phyloP scores from a whole-genome alignment of 1,284 basidiomycete species.

The Heterobasidion parviporum region DNA sequence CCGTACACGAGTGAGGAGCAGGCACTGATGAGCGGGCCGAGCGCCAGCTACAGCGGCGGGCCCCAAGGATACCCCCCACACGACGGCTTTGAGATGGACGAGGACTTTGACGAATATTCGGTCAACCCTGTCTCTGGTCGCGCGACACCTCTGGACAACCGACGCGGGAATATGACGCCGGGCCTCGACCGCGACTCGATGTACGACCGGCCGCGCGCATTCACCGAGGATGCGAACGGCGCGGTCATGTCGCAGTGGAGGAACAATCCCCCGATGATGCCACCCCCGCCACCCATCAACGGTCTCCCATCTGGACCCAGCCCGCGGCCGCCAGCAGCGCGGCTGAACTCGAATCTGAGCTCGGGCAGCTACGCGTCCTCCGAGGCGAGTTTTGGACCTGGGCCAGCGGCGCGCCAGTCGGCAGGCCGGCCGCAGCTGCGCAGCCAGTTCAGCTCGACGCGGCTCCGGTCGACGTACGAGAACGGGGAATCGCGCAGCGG shows the following conservation, averaged over 20 bases:
- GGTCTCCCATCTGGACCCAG: constrained; percentile 16
- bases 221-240: constrained; percentile 67
- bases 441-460: constrained; percentile 66
- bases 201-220: constrained; percentile 54
- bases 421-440: constrained; percentile 44
- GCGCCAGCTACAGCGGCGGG: constrained; percentile 28
- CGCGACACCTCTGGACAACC: constrained; percentile 55
- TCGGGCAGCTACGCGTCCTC: constrained; percentile 38
- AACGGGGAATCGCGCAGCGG: constrained; percentile 14
- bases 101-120: constrained; percentile 69
- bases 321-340: constrained; percentile 36
- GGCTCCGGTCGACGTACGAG: constrained; percentile 48
- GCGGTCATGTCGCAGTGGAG: constrained; percentile 62
- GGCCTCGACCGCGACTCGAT: constrained; percentile 36
- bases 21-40: constrained; percentile 16
- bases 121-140: constrained; percentile 52
- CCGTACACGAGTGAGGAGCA: constrained; percentile 34
- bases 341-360: constrained; percentile 39
- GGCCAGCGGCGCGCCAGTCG: constrained; percentile 19
- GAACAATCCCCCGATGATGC: constrained; percentile 23
- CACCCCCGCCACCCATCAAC: constrained; percentile 7
- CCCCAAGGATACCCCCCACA: constrained; percentile 54
- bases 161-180: constrained; percentile 45
- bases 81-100: constrained; percentile 61
- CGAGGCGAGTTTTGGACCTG: constrained; percentile 41